These are phyloP conservation scores for Coemansia sp. DNA, from an alignment of 192 early-diverging fungal species.

Conservation along the genomic window DNA sequence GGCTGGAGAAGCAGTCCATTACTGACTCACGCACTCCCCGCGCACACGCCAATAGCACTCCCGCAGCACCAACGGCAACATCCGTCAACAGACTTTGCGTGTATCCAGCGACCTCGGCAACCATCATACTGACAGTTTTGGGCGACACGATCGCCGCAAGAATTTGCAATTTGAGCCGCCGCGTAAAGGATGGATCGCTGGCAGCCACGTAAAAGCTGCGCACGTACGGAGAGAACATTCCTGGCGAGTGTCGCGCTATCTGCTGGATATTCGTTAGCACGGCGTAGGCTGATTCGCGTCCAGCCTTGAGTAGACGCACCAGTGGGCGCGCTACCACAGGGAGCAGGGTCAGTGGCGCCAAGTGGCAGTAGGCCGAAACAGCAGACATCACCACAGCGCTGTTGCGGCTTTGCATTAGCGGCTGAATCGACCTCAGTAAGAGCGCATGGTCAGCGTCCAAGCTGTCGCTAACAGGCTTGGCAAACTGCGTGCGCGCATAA, in stretches of 20 bases:
- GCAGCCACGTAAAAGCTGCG: slow-evolving; percentile 82
- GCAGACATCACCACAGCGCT: slow-evolving; percentile 77
- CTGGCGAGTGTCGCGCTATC: slow-evolving; percentile 70
- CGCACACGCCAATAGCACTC: slow-evolving; percentile 40
- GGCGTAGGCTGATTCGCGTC: slow-evolving; percentile 79
- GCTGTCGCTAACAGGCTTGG: slow-evolving; percentile 15
- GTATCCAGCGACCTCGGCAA: slow-evolving; percentile 71
- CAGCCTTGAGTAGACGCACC: slow-evolving; percentile 70
- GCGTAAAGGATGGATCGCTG: slow-evolving; percentile 76
- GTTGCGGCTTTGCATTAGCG: slow-evolving; percentile 84
- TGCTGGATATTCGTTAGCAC: slow-evolving; percentile 76
- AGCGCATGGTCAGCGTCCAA: slow-evolving; percentile 84
- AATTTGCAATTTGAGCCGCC: slow-evolving; percentile 85
- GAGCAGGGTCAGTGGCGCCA: slow-evolving; percentile 63
- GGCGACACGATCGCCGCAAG: slow-evolving; percentile 68
- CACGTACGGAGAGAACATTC: slow-evolving; percentile 70
- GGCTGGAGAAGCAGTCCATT: slow-evolving; percentile 51
- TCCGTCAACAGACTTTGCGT: slow-evolving; percentile 33
- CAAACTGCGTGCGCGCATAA: slow-evolving; percentile 73
- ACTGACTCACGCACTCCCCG: slow-evolving; percentile 53
- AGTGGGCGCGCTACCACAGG: slow-evolving; percentile 69
- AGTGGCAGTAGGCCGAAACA: slow-evolving; percentile 67
- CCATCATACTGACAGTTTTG: slow-evolving; percentile 68
- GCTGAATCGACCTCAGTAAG: slow-evolving; percentile 66
- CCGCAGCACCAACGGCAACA: slow-evolving; percentile 30